Percentiles rank a stretch among this genome's conserved stretches.
Evolutionary conservation across 257 asterid genomes (phyloP).

Genomic region (Salvia hispanica): DNA sequence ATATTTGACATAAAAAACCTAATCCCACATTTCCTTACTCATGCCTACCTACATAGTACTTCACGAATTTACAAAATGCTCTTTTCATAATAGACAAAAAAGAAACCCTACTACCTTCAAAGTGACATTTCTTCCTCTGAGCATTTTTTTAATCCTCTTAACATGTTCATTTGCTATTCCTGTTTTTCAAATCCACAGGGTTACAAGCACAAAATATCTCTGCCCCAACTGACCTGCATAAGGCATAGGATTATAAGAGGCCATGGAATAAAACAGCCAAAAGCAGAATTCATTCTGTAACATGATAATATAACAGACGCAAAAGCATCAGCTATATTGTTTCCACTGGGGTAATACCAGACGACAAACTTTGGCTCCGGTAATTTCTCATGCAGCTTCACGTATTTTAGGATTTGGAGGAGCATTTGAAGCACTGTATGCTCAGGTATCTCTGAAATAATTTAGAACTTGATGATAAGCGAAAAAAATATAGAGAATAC

Average conservation of each 20-base stretch:
- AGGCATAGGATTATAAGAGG: too few relatives aligned
- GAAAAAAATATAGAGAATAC: constrained; percentile 4
- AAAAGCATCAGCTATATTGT: not conserved
- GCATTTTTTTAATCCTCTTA: not conserved
- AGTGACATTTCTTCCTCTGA: not conserved
- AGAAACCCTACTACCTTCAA: not conserved
- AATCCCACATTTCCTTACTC: not conserved
- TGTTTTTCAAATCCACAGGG: constrained; percentile 8
- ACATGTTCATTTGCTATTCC: constrained; percentile 13
- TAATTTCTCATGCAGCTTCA: constrained; percentile 53
- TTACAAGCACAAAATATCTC: not conserved
- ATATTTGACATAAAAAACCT: too few relatives aligned
- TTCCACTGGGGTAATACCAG: constrained; percentile 15
- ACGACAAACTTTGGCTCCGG: not conserved
- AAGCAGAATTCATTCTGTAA: not conserved
- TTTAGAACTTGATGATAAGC: constrained; percentile 21
- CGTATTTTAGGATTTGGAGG: constrained; percentile 66
- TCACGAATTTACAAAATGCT: not conserved
- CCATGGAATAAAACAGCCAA: not conserved
- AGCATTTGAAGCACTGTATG: constrained; percentile 81
- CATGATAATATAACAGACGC: not conserved
- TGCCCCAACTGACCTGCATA: constrained; percentile 32
- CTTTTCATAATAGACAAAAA: not conserved
- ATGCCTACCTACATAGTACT: too few relatives aligned
- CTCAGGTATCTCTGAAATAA: constrained; percentile 63